Percentiles rank a stretch among this genome's conserved stretches.
These are phyloP conservation scores for Aurinia saxatilis DNA, from an alignment of 345 rosid species.

Conservation along the genomic window DNA sequence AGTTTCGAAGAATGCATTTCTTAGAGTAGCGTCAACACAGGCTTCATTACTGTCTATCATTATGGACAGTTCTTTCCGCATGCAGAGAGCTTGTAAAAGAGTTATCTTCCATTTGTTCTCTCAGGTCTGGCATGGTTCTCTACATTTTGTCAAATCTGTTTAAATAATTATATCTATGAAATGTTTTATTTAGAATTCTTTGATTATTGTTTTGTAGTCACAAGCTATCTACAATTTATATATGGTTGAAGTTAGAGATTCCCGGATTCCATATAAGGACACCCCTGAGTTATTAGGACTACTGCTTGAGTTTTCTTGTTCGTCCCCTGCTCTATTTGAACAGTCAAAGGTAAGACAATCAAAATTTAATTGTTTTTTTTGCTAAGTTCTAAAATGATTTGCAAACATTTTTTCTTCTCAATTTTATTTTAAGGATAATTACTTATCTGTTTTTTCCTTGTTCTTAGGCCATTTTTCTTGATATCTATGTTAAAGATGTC, in stretches of 20 bases:
- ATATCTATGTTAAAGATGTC: slow-evolving; percentile 73
- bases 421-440: not conserved
- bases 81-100: slow-evolving; percentile 66
- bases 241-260: slow-evolving; percentile 53
- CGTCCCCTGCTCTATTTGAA: slow-evolving; percentile 44
- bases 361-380: not conserved
- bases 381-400: not conserved
- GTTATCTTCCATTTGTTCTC: slow-evolving; percentile 63
- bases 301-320: slow-evolving; percentile 61
- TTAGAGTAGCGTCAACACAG: slow-evolving; percentile 71
- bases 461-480: slow-evolving; percentile 47
- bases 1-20: slow-evolving; percentile 65
- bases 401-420: not conserved
- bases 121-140: slow-evolving; percentile 43
- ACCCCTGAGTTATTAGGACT: slow-evolving; percentile 59
- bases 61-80: slow-evolving; percentile 60
- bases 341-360: slow-evolving; percentile 51
- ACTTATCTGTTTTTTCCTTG: not conserved
- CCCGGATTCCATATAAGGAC: slow-evolving; percentile 66
- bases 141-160: slow-evolving; percentile 1
- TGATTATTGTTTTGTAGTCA: slow-evolving; percentile 41
- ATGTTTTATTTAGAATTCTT: not conserved
- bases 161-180: not conserved
- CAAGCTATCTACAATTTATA: slow-evolving; percentile 53
- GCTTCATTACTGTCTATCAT: slow-evolving; percentile 54